phyloP scores from a whole-genome alignment of 176 grass and related monocot species.

The Rhipidocladum racemiflorum region DNA sequence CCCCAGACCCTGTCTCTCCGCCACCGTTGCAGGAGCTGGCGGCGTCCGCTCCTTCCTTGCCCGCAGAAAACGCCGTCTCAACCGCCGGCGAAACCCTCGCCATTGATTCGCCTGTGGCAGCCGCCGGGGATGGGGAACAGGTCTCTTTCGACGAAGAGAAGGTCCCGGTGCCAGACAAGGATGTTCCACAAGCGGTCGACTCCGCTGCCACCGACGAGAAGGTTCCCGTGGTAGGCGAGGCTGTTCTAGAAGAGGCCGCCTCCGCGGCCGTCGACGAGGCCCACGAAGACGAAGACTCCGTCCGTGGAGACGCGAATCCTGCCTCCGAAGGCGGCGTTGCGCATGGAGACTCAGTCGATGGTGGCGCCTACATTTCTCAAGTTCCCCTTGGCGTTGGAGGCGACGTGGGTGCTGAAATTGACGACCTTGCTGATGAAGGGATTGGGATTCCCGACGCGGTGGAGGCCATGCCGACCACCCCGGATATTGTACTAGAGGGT shows the following conservation, averaged over 20 bases:
- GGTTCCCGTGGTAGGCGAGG: not conserved
- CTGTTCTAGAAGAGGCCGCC: not conserved
- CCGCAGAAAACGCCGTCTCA: not conserved
- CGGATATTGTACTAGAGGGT: not conserved
- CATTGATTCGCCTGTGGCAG: not conserved
- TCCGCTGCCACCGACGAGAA: not conserved
- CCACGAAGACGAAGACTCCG: not conserved
- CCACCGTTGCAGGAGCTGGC: not conserved
- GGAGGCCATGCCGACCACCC: conserved; percentile 27
- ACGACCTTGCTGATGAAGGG: not conserved
- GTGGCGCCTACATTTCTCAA: not conserved
- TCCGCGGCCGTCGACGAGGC: not conserved
- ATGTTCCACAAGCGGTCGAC: not conserved
- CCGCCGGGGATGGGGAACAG: not conserved
- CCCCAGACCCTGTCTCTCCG: not conserved
- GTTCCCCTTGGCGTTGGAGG: not conserved
- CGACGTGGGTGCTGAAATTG: not conserved
- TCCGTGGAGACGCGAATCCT: not conserved
- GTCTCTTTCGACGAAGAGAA: not conserved
- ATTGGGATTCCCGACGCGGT: not conserved
- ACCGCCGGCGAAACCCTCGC: not conserved
- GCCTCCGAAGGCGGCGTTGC: not conserved
- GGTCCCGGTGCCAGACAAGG: not conserved
- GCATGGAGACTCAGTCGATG: not conserved
- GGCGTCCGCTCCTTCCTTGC: not conserved